Conservation (phyloP, 768 basidiomycete species). For the Amanita pseudoporphyria region DNA sequence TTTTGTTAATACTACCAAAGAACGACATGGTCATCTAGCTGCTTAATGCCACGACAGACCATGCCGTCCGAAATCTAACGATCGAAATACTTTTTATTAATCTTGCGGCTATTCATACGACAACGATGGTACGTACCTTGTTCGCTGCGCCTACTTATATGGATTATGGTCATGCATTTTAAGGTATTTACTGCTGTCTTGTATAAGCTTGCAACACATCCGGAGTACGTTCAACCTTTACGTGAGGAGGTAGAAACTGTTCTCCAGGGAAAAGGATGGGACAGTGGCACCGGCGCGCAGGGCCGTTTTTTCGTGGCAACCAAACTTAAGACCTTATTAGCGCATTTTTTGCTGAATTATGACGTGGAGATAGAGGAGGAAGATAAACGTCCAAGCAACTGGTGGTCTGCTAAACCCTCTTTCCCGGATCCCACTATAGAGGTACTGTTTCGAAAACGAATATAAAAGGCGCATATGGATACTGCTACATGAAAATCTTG, state of each 20-base stretch:
- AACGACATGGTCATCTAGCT: too few species aligned
- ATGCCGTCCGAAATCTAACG: too few species aligned
- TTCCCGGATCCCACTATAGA: slow-evolving; percentile 22
- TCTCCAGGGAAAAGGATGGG: slow-evolving; percentile 26
- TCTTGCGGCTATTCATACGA: slow-evolving; percentile 35
- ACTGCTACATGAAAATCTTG: too few species aligned
- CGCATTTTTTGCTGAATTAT: slow-evolving; percentile 22
- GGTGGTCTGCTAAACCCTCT: slow-evolving; percentile 9
- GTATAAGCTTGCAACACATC: slow-evolving; percentile 25
- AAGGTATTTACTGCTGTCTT: slow-evolving; percentile 29
- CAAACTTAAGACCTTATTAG: slow-evolving; percentile 23
- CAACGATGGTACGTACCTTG: slow-evolving; percentile 23
- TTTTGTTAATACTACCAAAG: too few species aligned
- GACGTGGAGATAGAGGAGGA: slow-evolving; percentile 23
- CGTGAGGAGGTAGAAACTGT: slow-evolving; percentile 34
- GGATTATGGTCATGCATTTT: not conserved
- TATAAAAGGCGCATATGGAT: too few species aligned
- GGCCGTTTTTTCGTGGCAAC: slow-evolving; percentile 27
- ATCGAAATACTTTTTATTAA: slow-evolving; percentile 26
- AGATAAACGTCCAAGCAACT: slow-evolving; percentile 5
- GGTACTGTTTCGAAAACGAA: slow-evolving; percentile 24
- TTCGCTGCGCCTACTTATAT: not conserved
- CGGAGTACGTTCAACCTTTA: slow-evolving; percentile 23
- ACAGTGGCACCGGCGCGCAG: not conserved
- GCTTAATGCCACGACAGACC: too few species aligned